Percentiles rank a stretch among this genome's conserved stretches.
Conservation (phyloP, 495 filamentous ascomycete species). For the Neurospora sublineolata region DNA sequence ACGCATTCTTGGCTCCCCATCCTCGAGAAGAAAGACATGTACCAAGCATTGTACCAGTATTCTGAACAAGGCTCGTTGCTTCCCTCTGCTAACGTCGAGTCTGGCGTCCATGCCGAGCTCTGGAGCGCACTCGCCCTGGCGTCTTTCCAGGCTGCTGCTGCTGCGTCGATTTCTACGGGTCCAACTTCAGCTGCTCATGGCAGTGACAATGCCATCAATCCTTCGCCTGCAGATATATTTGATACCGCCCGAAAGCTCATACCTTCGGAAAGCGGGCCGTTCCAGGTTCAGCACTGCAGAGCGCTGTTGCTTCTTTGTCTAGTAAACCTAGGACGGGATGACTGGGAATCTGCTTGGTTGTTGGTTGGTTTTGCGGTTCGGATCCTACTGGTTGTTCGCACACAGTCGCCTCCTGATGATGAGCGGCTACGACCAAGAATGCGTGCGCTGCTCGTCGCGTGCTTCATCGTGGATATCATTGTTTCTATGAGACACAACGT, state of each 20-base stretch:
- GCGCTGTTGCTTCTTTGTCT: slow-evolving; percentile 51
- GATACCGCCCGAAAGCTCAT: slow-evolving; percentile 46
- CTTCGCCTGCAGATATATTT: slow-evolving; percentile 38
- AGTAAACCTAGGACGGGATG: slow-evolving; percentile 44
- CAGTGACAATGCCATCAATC: neutral
- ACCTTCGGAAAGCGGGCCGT: slow-evolving; percentile 44
- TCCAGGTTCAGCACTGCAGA: slow-evolving; percentile 51
- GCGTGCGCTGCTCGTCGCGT: slow-evolving; percentile 45
- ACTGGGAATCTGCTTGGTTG: slow-evolving; percentile 48
- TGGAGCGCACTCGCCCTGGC: slow-evolving; percentile 52
- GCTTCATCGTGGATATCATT: slow-evolving; percentile 55
- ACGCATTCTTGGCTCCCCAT: slow-evolving; percentile 67
- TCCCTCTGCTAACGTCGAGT: slow-evolving; percentile 21
- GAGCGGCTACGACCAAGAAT: slow-evolving; percentile 28
- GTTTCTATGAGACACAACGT: slow-evolving; percentile 44
- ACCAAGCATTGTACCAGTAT: slow-evolving; percentile 34
- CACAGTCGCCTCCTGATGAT: slow-evolving; percentile 13
- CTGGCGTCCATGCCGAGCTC: slow-evolving; percentile 50
- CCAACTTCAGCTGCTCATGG: slow-evolving; percentile 2
- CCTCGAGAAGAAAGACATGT: slow-evolving; percentile 55
- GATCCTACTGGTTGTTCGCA: slow-evolving; percentile 39
- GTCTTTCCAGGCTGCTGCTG: slow-evolving; percentile 29
- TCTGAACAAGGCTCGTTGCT: slow-evolving; percentile 21
- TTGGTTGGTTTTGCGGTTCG: slow-evolving; percentile 51
- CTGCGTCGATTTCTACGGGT: slow-evolving; percentile 2